Base-by-base conservation (phyloP, 371 early-diverging fungal genomes). In the Sporodiniella umbellata region DNA sequence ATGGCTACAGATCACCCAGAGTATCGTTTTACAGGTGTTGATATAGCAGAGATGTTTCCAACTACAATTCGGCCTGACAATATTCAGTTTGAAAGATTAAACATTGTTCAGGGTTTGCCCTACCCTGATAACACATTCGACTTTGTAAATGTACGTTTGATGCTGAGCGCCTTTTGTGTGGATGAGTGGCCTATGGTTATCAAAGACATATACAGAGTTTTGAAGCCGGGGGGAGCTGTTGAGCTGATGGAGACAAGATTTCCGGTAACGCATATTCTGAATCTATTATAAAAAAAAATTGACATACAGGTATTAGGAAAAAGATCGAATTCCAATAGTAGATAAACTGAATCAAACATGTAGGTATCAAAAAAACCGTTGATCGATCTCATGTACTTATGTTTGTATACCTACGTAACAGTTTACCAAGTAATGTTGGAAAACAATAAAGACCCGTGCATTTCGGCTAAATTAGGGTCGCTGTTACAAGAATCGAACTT, bases 1-100 rank as follows among this genome's bases (percentile, higher is more conserved):
- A 76, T 84, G 79, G 78, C 81, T 3, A 66, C 68, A 18, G 79
- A 82, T 10, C 69, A 73, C 60, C 80, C 82, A 19, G 66, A 70
- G 15, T 70, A 71, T 8, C 56, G 72, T 10, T 49, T 84, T 28
- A 64, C 60, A 12, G 85, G 85, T 11, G 50, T 81, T n/a, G 82
- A 84, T 52, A 72, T 80, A 56, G 46, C 69, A 6, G 66, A 65
- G 33, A 66, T 74, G 63, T 71, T 78, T 45, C 72, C 72, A 7
- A 52, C 63, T 1, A 56, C 62, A 12, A 72, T 72, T 23, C 54
- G 70, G 59, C 76, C 79, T 14, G 64, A 66, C 12, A 79, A 79
- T 33, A 70, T 67, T 1, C 54, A 48, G 31, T 79, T 79, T 45
- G 53, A 70, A 37, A 42, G 69, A 33, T 28, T 22, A 10, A 68